phyloP scores from a whole-genome alignment of 352 stramenopile species.

The Ophiocytium majus region DNA sequence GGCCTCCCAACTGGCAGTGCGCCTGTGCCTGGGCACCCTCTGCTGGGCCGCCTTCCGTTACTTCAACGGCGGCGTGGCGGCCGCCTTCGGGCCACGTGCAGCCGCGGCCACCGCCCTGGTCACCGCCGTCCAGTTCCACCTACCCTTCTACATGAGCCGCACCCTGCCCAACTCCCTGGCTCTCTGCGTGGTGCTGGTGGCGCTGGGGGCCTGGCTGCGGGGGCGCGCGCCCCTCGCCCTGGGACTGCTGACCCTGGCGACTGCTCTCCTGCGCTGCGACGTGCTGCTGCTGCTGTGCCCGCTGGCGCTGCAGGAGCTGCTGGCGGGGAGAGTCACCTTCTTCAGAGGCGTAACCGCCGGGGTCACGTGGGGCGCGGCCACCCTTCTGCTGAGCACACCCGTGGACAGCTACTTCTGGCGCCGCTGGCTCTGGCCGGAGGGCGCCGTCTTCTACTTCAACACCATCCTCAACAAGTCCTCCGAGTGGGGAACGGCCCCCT shows the following conservation, averaged over 20 bases:
- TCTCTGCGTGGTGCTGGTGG: slow-evolving; percentile 71
- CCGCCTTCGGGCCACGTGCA: slow-evolving; percentile 61
- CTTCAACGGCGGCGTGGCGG: slow-evolving; percentile 57
- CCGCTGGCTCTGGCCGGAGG: slow-evolving; percentile 90
- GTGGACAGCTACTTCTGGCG: slow-evolving; percentile 89
- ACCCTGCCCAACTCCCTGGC: slow-evolving; percentile 96
- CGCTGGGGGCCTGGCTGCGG: slow-evolving; percentile 55
- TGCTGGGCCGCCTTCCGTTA: slow-evolving; percentile 61
- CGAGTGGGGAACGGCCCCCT: slow-evolving; percentile 91
- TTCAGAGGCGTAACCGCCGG: slow-evolving; percentile 75
- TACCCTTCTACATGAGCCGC: slow-evolving; percentile 93
- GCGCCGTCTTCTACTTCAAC: slow-evolving; percentile 94
- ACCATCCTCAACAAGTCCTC: slow-evolving; percentile 92
- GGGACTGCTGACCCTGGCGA: slow-evolving; percentile 80
- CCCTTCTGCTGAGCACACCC: slow-evolving; percentile 74
- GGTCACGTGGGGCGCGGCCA: slow-evolving; percentile 66
- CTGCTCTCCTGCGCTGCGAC: slow-evolving; percentile 94
- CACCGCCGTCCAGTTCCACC: slow-evolving; percentile 83
- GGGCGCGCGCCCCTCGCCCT: slow-evolving; percentile 60
- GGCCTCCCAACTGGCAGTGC: slow-evolving; percentile 37
- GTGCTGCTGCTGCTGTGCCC: slow-evolving; percentile 90
- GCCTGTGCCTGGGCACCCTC: slow-evolving; percentile 58
- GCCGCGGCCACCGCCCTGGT: slow-evolving; percentile 74
- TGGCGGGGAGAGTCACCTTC: slow-evolving; percentile 63
- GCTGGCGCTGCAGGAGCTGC: slow-evolving; percentile 81